Evolutionary conservation across 192 early-diverging fungal genomes (phyloP).

Genomic region (Coemansia interrupta): DNA sequence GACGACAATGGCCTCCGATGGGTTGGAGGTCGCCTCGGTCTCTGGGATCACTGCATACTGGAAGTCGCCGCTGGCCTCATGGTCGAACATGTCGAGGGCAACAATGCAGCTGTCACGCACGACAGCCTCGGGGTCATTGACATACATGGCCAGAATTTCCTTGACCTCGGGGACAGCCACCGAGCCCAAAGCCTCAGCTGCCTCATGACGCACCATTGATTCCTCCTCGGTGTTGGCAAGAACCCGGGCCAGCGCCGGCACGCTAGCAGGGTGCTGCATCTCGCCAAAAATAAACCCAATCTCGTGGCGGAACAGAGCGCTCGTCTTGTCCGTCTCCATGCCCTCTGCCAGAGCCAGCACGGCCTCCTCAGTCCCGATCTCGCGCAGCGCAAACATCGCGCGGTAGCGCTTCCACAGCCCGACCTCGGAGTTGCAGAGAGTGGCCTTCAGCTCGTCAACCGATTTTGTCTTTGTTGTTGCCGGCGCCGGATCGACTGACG

Average conservation of each 20-base stretch:
- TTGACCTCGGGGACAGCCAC: conserved; percentile 89
- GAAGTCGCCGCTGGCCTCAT: conserved; percentile 81
- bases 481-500: conserved; percentile 91
- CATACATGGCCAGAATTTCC: conserved; percentile 66
- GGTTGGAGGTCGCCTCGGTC: conserved; percentile 2
- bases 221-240: conserved; percentile 75
- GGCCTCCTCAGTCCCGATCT: conserved; percentile 76
- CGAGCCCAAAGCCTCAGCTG: conserved; percentile 93
- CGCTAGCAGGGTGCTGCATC: conserved; percentile 86
- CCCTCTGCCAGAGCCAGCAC: conserved; percentile 83
- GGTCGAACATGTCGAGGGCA: conserved; percentile 93
- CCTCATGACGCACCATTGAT: conserved; percentile 95
- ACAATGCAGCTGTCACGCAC: conserved; percentile 90
- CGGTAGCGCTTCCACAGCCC: conserved; percentile 89
- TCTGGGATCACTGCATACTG: conserved; percentile 74
- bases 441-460: conserved; percentile 61
- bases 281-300: conserved; percentile 97
- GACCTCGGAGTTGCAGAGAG: conserved; percentile 64
- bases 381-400: conserved; percentile 91
- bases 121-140: conserved; percentile 72
- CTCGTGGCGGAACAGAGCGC: conserved; percentile 89
- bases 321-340: conserved; percentile 67
- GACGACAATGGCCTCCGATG: conserved; percentile 5
- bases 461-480: conserved; percentile 61
- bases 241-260: conserved; percentile 75